Evolutionary conservation across 2,329 filamentous ascomycete species (phyloP), one percentile per base, ranked within the genome.

Genomic region (Aspergillus piperis): DNA sequence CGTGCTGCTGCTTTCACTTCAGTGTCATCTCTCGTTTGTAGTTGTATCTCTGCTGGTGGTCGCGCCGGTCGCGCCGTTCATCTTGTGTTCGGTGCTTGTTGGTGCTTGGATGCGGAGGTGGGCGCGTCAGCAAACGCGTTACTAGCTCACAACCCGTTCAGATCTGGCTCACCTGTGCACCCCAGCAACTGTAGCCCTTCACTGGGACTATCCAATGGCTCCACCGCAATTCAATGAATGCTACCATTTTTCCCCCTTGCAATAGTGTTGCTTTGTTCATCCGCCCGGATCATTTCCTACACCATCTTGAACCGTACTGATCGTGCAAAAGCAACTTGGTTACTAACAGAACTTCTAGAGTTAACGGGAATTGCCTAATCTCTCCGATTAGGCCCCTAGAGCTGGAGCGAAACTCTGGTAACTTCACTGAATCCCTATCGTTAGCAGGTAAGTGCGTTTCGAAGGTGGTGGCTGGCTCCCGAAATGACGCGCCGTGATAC

Each of bases 41-140:
- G 52, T 54, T 56, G 25, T 41, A 56, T 44, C 19, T 42, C 42
- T 19, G 23, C 27, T 57, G 23, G 32, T 49, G 8, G 17, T 21
- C 30, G 42, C 27, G 32, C n/a, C n/a, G 8, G 17, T 21, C 30
- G 42, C 23, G 32, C n/a, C n/a, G 53, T 47, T 42, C 23, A 41
- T 47, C 38, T 47, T 44, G 25, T 51, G 41, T 44, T 25, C 19
- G 11, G 19, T 44, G 55, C 44, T 54, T 61, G 53, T 65, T 63
- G 55, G 32, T 63, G 51, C 36, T 52, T 25, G 32, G 56, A 57
- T 64, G 64, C 59, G 64, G 62, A 63, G 62, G 47, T 54, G 36
- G 63, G 68, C 72, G 71, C 72, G 71, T 73, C 69, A 60, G 57
- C 52, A 58, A 62, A 71, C 69, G 71, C 71, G 72, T 72, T 60